Percentiles rank a stretch among this genome's conserved stretches.
Conservation (phyloP, 1,284 basidiomycete species). For the Fomitopsis schrenkii region DNA sequence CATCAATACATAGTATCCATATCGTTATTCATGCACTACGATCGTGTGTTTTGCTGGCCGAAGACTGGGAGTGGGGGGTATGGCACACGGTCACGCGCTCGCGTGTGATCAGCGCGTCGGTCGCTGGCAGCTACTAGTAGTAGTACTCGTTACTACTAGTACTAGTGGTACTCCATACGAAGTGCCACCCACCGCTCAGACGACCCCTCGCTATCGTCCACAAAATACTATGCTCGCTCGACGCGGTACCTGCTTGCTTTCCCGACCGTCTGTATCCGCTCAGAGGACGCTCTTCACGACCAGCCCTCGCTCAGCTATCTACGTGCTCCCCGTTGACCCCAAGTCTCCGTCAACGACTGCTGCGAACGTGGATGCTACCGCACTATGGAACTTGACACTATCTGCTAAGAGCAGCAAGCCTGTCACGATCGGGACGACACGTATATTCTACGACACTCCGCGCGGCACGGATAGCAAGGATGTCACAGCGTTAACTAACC, state of each 20-base stretch:
- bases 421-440: conserved; percentile 59
- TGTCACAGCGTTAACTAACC: conserved; percentile 54
- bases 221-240: neutral
- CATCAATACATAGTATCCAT: neutral
- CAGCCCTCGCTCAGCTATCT: conserved; percentile 28
- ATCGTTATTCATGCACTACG: too few relatives aligned
- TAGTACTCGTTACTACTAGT: too few relatives aligned
- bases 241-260: neutral
- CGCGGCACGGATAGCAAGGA: conserved; percentile 27
- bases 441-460: conserved; percentile 58
- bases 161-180: too few relatives aligned
- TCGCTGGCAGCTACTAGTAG: neutral
- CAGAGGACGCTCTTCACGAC: neutral
- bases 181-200: too few relatives aligned
- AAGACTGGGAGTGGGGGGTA: too few relatives aligned
- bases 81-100: too few relatives aligned
- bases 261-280: neutral
- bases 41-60: too few relatives aligned
- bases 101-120: too few relatives aligned
- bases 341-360: conserved; percentile 23
- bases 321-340: conserved; percentile 41
- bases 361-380: conserved; percentile 28
- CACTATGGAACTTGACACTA: conserved; percentile 40
- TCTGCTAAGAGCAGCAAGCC: conserved; percentile 32
- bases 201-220: too few relatives aligned